A percentile compares a stretch with the other conserved stretches of the same genome.
phyloP scores from a whole-genome alignment of 2,329 filamentous ascomycete species.

The Trichoderma atrobrunneum region DNA sequence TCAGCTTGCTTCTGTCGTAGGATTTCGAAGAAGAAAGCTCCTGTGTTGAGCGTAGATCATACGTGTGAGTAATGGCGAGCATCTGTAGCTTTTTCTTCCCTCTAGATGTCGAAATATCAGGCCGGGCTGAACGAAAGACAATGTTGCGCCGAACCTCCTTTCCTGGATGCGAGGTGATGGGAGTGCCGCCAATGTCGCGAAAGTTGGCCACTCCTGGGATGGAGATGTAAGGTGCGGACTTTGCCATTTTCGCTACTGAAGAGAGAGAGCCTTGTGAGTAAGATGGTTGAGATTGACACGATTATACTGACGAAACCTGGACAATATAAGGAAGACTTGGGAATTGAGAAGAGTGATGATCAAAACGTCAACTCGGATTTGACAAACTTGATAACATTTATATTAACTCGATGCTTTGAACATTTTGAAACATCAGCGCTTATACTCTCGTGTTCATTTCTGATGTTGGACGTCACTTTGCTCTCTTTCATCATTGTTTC shows the following conservation, averaged over 20 bases:
- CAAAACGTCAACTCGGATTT: no score
- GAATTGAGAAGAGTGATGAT: neutral
- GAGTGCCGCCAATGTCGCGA: neutral
- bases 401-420: neutral
- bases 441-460: neutral
- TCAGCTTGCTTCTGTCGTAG: neutral
- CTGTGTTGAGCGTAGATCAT: neutral
- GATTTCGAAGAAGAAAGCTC: neutral
- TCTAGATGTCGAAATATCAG: neutral
- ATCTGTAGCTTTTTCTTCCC: neutral
- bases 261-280: neutral
- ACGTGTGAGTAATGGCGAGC: neutral
- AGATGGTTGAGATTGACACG: neutral
- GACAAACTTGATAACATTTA: neutral
- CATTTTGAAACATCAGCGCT: neutral
- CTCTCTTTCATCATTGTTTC: neutral
- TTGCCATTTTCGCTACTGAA: neutral
- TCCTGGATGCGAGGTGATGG: neutral
- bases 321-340: neutral
- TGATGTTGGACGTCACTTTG: neutral
- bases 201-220: constrained; percentile 5
- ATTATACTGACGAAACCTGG: neutral
- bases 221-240: neutral
- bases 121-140: constrained; percentile 1
- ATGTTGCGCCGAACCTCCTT: neutral